phyloP scores from a whole-genome alignment of 2,329 filamentous ascomycete species.

The Fusarium verticillioides region DNA sequence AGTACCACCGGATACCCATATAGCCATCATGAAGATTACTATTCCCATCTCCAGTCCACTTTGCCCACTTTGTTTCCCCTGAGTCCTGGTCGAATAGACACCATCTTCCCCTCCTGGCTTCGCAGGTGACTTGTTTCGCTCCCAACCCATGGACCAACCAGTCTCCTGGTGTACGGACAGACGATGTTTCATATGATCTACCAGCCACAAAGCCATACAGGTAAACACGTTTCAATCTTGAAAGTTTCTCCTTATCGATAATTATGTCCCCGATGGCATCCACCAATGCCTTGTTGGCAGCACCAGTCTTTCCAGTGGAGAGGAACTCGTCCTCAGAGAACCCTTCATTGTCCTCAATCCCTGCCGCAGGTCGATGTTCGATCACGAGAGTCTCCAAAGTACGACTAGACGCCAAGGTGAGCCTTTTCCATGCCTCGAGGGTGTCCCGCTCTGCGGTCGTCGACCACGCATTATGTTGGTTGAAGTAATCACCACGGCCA shows the following conservation, averaged over 20 bases:
- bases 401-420: not conserved
- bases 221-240: not conserved
- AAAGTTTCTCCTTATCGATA: not conserved
- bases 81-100: slow-evolving; percentile 19
- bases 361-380: slow-evolving; percentile 23
- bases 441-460: not conserved
- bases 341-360: slow-evolving; percentile 9
- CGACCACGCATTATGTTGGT: slow-evolving; percentile 24
- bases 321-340: slow-evolving; percentile 21
- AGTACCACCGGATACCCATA: slow-evolving; percentile 11
- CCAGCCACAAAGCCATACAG: slow-evolving; percentile 10
- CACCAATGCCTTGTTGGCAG: not conserved
- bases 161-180: not conserved
- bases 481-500: slow-evolving; percentile 6
- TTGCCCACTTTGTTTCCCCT: not conserved
- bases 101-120: slow-evolving; percentile 12
- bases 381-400: slow-evolving; percentile 22
- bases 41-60: slow-evolving; percentile 8
- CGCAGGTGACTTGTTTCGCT: not conserved
- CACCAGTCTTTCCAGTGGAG: not conserved
- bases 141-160: not conserved
- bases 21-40: slow-evolving; percentile 6
- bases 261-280: not conserved
- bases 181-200: not conserved
- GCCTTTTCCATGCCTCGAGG: not conserved